Base-by-base conservation (phyloP, 176 grass and related monocot species). In the Thinopyrum elongatum region DNA sequence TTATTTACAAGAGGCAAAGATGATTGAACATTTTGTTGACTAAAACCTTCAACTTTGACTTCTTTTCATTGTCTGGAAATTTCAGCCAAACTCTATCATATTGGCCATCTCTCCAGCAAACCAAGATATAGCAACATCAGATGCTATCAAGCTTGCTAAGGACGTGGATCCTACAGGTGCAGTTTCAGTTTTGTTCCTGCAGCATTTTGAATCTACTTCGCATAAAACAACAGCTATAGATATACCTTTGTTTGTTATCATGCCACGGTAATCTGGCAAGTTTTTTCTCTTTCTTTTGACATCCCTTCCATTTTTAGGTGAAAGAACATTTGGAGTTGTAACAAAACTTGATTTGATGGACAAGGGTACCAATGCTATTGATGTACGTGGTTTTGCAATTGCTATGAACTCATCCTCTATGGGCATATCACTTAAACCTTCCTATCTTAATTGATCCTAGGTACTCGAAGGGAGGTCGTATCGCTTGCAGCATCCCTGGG, bases 261-360 rank as follows among this genome's bases (percentile, higher is more conserved):
- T 34, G 36, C 38, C 8, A 51, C 17, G 68, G 5, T 63, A 33
- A 49, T 53, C 10, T 47, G 21, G 34, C 55, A 19, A 76, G 41
- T 76, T 94, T 63, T 26, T 61, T 6, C 83, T 30, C 26, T 82
- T 70, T 83, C 5, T 79, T 34, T 53, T 83, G 44, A 86, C 41
- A 35, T 74, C 4, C 39, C 41, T 88, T 84, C 63, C 12, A 70
- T 85, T 69, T 72, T 70, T 73, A 99, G 97, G 97, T 85, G 97
- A 99, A 16, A 92, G 97, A 77, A 99, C 97, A 30, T 99, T 99
- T 91, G 97, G 90, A 65, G 97, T 99, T 35, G 58, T 99, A 70
- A 99, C 97, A 74, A 99, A 99, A 82, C 97, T 99, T 87, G 97
- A 99, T 99, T 82, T 99, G 68, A 99, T 99, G 97, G 97, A 99